Base-by-base conservation (phyloP, 768 basidiomycete genomes). In the Leccinum sublutescens region DNA sequence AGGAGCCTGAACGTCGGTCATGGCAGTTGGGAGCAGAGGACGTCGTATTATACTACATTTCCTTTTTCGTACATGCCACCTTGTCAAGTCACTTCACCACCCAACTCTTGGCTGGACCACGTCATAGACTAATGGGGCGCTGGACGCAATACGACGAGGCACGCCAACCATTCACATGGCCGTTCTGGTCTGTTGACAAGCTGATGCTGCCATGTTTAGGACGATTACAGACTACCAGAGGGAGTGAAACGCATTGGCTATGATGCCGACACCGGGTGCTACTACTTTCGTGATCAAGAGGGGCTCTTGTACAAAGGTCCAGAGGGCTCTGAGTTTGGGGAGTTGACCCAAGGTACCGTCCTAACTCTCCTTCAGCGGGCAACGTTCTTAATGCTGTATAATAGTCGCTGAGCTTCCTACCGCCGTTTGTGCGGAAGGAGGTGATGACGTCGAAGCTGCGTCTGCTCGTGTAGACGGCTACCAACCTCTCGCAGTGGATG, bases 181-280 rank as follows among this genome's bases (percentile, higher is more conserved):
- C 17, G 9, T 8, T 40, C 38, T 43, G 5, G 5, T 14, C 34
- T 2, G 11, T 15, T 4, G 21, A 14, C 23, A 21, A 14, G 43
- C 29, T 56, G 52, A 64, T 54, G 17, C 33, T 49, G 6, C 63
- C 27, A 12, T 45, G 33, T 59, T 12, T 58, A 83, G 82, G 82
- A 83, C 58, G 75, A 76, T n/a, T 80, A 81, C 64, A 77, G 82
- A 61, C 77, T 83, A 54, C 82, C 82, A 1, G 78, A 78, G 54
- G 82, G 82, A 45, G 73, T 82, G 69, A 76, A 83, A 61, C 84
- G 90, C 34, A 82, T 88, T 57, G 90, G 89, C 11, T 92, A 91
- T 67, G 90, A 93, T 73, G 76, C 85, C 4, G 90, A 92, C 75
- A 79, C 80, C 2, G 80, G 82, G 52, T 76, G 80, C 51, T 91